Conservation (phyloP, 495 filamentous ascomycete species). For the Letharia lupina region DNA sequence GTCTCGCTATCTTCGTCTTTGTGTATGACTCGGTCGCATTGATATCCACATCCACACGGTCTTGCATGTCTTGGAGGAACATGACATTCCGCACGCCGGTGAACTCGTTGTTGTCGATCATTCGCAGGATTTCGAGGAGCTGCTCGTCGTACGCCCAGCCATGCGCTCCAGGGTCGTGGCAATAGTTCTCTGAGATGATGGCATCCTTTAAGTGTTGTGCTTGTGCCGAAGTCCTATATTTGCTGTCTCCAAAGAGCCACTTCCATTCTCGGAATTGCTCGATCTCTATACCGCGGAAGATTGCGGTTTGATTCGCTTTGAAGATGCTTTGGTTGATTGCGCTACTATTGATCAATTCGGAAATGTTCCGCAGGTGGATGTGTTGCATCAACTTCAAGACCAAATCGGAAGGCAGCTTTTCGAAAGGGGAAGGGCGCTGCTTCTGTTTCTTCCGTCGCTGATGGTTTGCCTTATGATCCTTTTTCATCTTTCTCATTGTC, state of each 20-base stretch:
- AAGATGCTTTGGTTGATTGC: not conserved
- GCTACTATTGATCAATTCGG: not conserved
- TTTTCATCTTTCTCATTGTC: not conserved
- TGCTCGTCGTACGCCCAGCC: not conserved
- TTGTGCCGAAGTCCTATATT: constrained; percentile 3
- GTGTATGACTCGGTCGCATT: not conserved
- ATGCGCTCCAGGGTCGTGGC: not conserved
- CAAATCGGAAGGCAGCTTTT: not conserved
- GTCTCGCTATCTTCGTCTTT: not conserved
- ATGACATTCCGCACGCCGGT: not conserved
- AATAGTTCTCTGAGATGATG: not conserved
- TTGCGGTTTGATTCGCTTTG: not conserved
- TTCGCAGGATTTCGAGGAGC: not conserved
- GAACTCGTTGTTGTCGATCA: constrained; percentile 1
- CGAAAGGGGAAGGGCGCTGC: not conserved
- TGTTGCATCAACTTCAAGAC: not conserved
- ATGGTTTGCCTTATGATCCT: not conserved
- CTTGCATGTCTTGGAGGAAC: constrained; percentile 1
- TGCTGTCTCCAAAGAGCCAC: constrained; percentile 15
- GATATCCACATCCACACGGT: not conserved
- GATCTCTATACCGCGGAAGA: constrained; percentile 10
- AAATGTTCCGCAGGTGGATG: not conserved
- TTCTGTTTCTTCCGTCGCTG: not conserved
- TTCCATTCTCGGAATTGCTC: constrained; percentile 11
- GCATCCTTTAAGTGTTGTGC: constrained; percentile 13